Conservation (phyloP, 129 eudicot genomes). For the Logfia minima region DNA sequence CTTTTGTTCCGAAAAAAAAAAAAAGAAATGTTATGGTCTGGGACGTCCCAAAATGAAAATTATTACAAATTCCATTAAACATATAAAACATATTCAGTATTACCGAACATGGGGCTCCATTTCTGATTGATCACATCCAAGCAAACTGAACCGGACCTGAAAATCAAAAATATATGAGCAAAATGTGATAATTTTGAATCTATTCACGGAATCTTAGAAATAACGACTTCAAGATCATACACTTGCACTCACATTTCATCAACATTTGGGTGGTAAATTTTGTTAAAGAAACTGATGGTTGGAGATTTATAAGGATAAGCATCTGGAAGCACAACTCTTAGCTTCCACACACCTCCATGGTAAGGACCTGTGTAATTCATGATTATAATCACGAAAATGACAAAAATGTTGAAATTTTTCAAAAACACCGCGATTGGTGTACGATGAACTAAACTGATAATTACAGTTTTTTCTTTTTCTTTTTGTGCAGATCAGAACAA, state of each 20-base stretch:
- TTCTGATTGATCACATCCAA: conserved; percentile 93
- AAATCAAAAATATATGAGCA: conserved; percentile 4
- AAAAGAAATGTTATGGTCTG: not conserved
- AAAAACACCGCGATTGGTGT: not conserved
- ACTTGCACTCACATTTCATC: conserved; percentile 84
- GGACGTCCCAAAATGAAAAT: not conserved
- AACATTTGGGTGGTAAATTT: conserved; percentile 92
- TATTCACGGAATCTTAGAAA: not conserved
- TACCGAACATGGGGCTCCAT: conserved; percentile 99
- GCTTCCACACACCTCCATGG: conserved; percentile 90
- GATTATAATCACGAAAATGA: not conserved
- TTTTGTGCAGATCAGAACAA: not conserved
- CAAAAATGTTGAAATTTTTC: not conserved
- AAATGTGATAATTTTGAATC: not conserved
- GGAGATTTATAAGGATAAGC: conserved; percentile 97
- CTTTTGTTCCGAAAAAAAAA: not conserved
- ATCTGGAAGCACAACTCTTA: conserved; percentile 93
- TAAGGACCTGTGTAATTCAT: conserved; percentile 64
- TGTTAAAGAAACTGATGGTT: conserved; percentile 80
- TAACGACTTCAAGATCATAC: not conserved
- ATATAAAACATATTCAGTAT: not conserved
- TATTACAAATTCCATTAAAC: not conserved
- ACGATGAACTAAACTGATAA: not conserved
- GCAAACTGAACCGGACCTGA: conserved; percentile 96
- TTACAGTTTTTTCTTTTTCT: not conserved